Conservation (phyloP, 2,329 filamentous ascomycete species). For the Colletotrichum sp. region DNA sequence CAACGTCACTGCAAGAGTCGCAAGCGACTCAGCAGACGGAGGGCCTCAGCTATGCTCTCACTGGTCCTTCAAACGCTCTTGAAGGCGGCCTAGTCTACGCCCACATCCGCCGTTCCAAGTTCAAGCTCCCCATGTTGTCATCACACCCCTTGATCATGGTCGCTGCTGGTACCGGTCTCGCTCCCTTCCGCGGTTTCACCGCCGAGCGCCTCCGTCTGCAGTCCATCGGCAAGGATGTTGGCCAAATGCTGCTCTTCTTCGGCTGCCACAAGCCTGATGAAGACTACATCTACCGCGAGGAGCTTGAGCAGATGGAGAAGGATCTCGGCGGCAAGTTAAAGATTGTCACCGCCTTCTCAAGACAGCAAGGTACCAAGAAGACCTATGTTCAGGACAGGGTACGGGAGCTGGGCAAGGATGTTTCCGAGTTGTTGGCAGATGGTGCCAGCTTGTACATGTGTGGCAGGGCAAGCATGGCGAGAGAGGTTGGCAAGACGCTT, state of each 20-base stretch:
- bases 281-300: conserved; percentile 34
- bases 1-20: background rate
- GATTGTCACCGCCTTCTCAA: conserved; percentile 37
- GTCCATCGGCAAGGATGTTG: conserved; percentile 32
- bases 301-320: conserved; percentile 26
- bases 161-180: conserved; percentile 54
- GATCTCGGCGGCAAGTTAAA: conserved; percentile 26
- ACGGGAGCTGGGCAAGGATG: conserved; percentile 30
- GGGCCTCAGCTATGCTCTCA: conserved; percentile 1
- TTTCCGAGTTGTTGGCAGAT: conserved; percentile 33
- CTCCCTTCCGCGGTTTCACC: conserved; percentile 40
- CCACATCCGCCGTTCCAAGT: conserved; percentile 35
- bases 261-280: conserved; percentile 40
- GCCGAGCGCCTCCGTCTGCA: conserved; percentile 47
- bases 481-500: conserved; percentile 45
- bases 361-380: conserved; percentile 21
- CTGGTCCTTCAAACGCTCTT: background rate
- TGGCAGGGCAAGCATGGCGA: conserved; percentile 45
- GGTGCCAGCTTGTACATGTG: conserved; percentile 47
- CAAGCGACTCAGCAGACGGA: background rate
- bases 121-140: conserved; percentile 44
- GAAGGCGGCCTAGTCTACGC: conserved; percentile 35
- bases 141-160: conserved; percentile 55
- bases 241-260: conserved; percentile 43
- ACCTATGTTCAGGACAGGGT: conserved; percentile 43